A percentile compares a stretch with the other conserved stretches of the same genome.
Evolutionary conservation across 202 grass and related monocot species (phyloP).

Genomic region (Zizania palustris): DNA sequence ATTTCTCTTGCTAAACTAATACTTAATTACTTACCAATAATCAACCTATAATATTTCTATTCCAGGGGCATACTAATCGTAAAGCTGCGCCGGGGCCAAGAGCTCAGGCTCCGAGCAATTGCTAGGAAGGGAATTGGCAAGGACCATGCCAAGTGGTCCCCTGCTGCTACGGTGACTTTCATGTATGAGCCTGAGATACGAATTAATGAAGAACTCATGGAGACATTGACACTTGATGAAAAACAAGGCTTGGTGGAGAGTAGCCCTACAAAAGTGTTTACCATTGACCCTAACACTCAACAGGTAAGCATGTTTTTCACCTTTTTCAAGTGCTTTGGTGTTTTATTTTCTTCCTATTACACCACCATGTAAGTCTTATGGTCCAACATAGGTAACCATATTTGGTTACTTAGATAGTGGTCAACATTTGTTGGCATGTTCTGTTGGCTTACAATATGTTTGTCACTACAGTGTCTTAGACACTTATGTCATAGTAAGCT

Average conservation of each 20-base stretch:
- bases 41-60: slow-evolving; percentile 8
- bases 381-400: slow-evolving; percentile 13
- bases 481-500: not conserved
- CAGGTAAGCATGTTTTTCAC: slow-evolving; percentile 59
- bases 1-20: slow-evolving; percentile 6
- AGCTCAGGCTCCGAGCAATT: slow-evolving; percentile 78
- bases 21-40: slow-evolving; percentile 11
- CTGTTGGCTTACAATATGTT: not conserved
- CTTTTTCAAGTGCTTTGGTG: not conserved
- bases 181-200: slow-evolving; percentile 98
- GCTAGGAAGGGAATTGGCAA: slow-evolving; percentile 96
- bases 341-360: slow-evolving; percentile 3
- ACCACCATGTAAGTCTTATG: not conserved
- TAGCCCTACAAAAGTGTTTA: slow-evolving; percentile 97
- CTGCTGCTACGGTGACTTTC: slow-evolving; percentile 95
- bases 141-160: slow-evolving; percentile 98
- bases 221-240: slow-evolving; percentile 72
- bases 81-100: slow-evolving; percentile 88
- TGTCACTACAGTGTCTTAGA: no score
- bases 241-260: slow-evolving; percentile 82
- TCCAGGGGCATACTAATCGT: slow-evolving; percentile 72
- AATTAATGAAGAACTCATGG: slow-evolving; percentile 90
- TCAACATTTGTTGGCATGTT: not conserved
- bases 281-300: slow-evolving; percentile 65
- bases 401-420: not conserved